Conservation (phyloP, 2,329 filamentous ascomycete species). For the Triangularia setosa region DNA sequence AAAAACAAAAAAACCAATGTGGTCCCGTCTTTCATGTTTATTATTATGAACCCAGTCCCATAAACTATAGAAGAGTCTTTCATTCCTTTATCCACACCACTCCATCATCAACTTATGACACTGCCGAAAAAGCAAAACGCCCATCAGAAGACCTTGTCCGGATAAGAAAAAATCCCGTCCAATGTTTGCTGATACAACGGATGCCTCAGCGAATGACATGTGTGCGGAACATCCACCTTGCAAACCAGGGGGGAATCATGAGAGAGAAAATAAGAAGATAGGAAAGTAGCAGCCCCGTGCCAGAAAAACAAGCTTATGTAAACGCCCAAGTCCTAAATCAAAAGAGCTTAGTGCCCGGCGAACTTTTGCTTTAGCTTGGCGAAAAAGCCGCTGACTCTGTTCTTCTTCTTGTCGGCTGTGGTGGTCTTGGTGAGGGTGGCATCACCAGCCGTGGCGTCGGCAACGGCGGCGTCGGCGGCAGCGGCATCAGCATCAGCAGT, state of each 20-base stretch:
- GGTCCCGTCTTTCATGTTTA: too few species aligned
- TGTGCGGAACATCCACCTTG: conserved; percentile 6
- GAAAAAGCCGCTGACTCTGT: conserved; percentile 60
- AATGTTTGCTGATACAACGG: too few species aligned
- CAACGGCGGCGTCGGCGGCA: conserved; percentile 13
- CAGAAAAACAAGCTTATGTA: neutral
- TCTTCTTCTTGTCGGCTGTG: conserved; percentile 60
- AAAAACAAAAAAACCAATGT: neutral
- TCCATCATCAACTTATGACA: too few species aligned
- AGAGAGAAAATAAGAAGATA: neutral
- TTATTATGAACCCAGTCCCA: too few species aligned
- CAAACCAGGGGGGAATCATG: conserved; percentile 4
- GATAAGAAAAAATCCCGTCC: too few species aligned
- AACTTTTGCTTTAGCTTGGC: conserved; percentile 51
- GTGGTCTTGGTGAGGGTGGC: conserved; percentile 30
- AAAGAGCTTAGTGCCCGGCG: neutral
- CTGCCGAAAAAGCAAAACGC: too few species aligned
- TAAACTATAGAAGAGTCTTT: too few species aligned
- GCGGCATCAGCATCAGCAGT: conserved; percentile 10
- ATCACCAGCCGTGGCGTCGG: conserved; percentile 16
- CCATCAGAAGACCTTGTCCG: too few species aligned
- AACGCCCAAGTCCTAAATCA: neutral
- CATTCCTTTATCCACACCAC: too few species aligned
- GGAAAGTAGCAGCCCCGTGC: neutral
- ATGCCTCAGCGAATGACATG: neutral